Percentiles rank a stretch among this genome's conserved stretches.
Conservation (phyloP, 2,329 filamentous ascomycete species). For the Trichoderma sp. region DNA sequence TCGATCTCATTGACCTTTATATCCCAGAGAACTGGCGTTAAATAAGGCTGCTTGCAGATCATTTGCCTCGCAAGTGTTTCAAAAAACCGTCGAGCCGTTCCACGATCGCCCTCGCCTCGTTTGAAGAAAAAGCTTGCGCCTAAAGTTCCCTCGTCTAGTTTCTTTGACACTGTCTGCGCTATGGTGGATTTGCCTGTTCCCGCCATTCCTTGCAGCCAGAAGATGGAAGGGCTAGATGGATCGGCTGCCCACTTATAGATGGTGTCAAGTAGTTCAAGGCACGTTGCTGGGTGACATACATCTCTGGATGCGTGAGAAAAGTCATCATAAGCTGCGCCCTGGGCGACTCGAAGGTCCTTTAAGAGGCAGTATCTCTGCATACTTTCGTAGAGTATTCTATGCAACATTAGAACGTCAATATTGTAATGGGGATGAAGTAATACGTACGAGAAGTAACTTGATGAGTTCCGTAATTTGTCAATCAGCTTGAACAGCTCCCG, state of each 20-base stretch:
- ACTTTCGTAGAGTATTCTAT: not conserved
- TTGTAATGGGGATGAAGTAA: not conserved
- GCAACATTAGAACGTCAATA: not conserved
- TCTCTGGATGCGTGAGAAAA: not conserved
- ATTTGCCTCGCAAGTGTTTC: not conserved
- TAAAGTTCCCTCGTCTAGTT: not conserved
- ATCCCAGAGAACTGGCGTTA: not conserved
- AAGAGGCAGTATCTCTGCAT: not conserved
- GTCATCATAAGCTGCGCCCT: not conserved
- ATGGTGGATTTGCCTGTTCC: not conserved
- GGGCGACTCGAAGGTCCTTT: not conserved
- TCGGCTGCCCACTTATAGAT: not conserved
- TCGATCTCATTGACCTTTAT: no score
- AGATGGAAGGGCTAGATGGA: not conserved
- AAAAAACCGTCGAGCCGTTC: not conserved
- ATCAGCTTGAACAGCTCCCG: not conserved
- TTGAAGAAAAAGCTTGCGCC: conserved; percentile 13
- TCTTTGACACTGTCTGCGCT: not conserved
- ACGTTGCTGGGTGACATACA: not conserved
- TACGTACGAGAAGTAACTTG: not conserved
- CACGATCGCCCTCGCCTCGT: not conserved
- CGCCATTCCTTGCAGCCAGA: not conserved
- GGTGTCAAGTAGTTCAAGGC: not conserved
- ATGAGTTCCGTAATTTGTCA: not conserved
- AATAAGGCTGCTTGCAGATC: not conserved